Conservation (phyloP, 345 rosid species). For the Linum tenue region DNA sequence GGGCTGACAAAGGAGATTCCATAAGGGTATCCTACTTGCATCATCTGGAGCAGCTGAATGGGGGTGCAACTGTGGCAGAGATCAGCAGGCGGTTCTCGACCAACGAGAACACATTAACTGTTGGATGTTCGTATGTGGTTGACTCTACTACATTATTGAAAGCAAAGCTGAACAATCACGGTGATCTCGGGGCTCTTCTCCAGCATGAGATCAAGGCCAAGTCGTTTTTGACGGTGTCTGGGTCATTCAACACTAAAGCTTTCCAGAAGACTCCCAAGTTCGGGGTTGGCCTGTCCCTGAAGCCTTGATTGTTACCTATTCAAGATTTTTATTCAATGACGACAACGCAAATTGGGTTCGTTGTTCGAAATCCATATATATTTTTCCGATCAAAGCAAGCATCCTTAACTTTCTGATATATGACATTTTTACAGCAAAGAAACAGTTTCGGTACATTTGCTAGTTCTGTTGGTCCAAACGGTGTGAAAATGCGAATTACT, state of each 20-base stretch:
- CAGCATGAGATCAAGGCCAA: constrained; percentile 43
- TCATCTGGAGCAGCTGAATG: constrained; percentile 30
- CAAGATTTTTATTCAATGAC: background rate
- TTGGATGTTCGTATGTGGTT: constrained; percentile 45
- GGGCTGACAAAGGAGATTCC: constrained; percentile 62
- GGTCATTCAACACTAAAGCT: constrained; percentile 45
- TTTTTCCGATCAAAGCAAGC: no score
- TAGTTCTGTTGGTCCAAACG: no score
- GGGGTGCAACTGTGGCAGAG: constrained; percentile 44
- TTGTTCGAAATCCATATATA: background rate
- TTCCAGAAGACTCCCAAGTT: constrained; percentile 44
- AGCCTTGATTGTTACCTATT: constrained; percentile 26
- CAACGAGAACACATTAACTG: constrained; percentile 53
- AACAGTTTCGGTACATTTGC: no score
- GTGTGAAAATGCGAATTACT: no score
- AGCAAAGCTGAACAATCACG: constrained; percentile 60
- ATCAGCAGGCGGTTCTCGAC: constrained; percentile 42
- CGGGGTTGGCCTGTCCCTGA: constrained; percentile 43
- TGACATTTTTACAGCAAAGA: no score
- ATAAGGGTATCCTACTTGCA: constrained; percentile 41
- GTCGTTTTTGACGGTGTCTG: constrained; percentile 43
- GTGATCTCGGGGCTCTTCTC: constrained; percentile 43
- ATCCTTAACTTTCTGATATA: no score
- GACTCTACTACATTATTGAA: constrained; percentile 44
- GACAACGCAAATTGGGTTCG: background rate